Base-by-base conservation (phyloP, 345 rosid genomes). In the Lepidium didymum region DNA sequence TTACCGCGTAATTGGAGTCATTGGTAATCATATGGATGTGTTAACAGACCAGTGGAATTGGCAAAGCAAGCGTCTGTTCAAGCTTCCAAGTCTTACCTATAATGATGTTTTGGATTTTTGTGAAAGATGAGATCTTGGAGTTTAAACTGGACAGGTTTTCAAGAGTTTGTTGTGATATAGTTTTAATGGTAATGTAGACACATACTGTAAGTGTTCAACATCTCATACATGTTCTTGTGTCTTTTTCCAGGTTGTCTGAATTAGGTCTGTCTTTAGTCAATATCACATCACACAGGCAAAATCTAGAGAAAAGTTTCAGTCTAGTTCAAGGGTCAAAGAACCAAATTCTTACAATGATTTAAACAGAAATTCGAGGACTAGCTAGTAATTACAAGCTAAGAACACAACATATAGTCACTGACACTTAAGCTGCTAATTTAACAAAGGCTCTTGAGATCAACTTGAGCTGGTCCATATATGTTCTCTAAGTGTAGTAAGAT, bases 21-120 rank as follows among this genome's bases (percentile, higher is more conserved):
- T 90, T 51, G 81, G 90, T 71, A 76, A 80, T 76, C 83, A 73
- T 61, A 77, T 92, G 84, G 96, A 88, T 80, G 88, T 86, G 70
- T 73, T 87, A 63, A 79, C 79, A 0, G 84, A 84, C 10, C 70
- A 70, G 12, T 61, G 56, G 64, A 46, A 43, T n/a, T 62, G 75
- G 70, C 27, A 45, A 43, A 87, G 86, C 37, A 70, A 69, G 56
- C 84, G 65, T 7, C 69, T 84, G 49, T 84, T 92, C 46, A 88
- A 87, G 80, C 78, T 92, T 81, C 98, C 93, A 31, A 87, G 78
- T 42, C 89, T 86, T 12, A 14, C 67, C 0, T 78, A 68, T 62
- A 69, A 72, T 68, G 59, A 70, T 63, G 25, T 60, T 10, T 42
- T 72, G 64, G 73, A 56, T 73, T 64, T 31, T 34, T 54, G 16